Percentiles rank a stretch among this genome's conserved stretches.
Evolutionary conservation across 352 stramenopile species (phyloP).

Genomic region (Phytophthora sansomeana): DNA sequence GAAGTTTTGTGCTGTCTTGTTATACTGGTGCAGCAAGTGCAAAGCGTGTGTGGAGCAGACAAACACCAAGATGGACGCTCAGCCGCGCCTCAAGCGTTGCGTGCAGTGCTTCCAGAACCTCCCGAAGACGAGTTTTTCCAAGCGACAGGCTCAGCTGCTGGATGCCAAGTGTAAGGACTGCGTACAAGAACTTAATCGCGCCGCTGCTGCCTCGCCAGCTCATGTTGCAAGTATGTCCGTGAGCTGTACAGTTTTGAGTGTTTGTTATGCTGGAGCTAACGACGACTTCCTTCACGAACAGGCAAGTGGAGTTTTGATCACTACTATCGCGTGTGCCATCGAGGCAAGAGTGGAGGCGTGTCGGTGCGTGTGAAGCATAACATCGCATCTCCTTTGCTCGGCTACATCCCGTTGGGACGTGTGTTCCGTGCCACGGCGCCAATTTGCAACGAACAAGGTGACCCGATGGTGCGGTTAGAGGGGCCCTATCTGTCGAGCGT

Average conservation of each 20-base stretch:
- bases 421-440: conserved; percentile 66
- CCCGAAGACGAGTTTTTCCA: conserved; percentile 69
- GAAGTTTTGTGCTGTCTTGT: background rate
- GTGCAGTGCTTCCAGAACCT: conserved; percentile 82
- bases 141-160: conserved; percentile 69
- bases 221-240: conserved; percentile 37
- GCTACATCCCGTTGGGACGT: conserved; percentile 66
- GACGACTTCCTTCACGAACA: conserved; percentile 9
- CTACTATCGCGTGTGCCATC: conserved; percentile 76
- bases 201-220: conserved; percentile 31
- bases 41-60: conserved; percentile 55
- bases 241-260: background rate
- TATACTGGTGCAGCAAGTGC: conserved; percentile 55
- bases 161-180: conserved; percentile 73
- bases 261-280: background rate
- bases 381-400: conserved; percentile 72
- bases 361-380: conserved; percentile 72
- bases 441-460: conserved; percentile 78
- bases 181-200: conserved; percentile 57
- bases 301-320: conserved; percentile 71
- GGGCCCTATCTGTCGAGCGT: conserved; percentile 43
- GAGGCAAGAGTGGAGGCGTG: conserved; percentile 71
- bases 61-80: conserved; percentile 19
- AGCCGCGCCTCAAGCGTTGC: conserved; percentile 61
- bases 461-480: conserved; percentile 77